Base-by-base conservation (phyloP, 257 asterid species). In the Salvia rosmarinus region DNA sequence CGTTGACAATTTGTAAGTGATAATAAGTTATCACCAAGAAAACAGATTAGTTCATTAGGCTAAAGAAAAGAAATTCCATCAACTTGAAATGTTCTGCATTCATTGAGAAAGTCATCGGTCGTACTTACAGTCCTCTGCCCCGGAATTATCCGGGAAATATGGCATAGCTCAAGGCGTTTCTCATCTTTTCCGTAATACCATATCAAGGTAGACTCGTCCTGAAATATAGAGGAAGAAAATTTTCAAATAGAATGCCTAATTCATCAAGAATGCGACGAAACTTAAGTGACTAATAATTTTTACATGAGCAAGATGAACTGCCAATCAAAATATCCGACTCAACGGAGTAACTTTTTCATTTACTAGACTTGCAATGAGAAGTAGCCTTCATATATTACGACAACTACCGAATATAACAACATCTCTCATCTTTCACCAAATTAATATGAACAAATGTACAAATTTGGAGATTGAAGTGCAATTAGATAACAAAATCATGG, bases 51-150 rank as follows among this genome's bases (percentile, higher is more conserved):
- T 39, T 39, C 44, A 37, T 37, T 13, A 72, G 68, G 16, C 32
- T 4, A 16, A 44, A 20, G 9, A 54, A 40, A 11, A 6, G 10
- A 17, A 59, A 1, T 8, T 20, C 3, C 37, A 37, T 10, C 49
- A 67, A 4, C 23, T 28, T 21, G n/a, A 43, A 1, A 13, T 58
- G 14, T 43, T 25, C 42, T 7, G 39, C 28, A 54, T 3, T 19
- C 14, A 49, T 23, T 21, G 6, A 11, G 61, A 63, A 60, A 74
- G 51, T 69, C 74, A 61, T 21, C 3, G 37, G 60, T 70, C 77
- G 75, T 69, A 85, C 97, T 94, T 79, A 94, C 99, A 74, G 99
- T 91, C 77, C 99, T 82, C 81, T 91, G 97, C 67, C 99, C 99
- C 30, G 99, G 99, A 74, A 94, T 83, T 67, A 94, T 94, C 81